phyloP scores from a whole-genome alignment of 1,139 yeast genomes.

The Kurtzmaniella quercitrusa region DNA sequence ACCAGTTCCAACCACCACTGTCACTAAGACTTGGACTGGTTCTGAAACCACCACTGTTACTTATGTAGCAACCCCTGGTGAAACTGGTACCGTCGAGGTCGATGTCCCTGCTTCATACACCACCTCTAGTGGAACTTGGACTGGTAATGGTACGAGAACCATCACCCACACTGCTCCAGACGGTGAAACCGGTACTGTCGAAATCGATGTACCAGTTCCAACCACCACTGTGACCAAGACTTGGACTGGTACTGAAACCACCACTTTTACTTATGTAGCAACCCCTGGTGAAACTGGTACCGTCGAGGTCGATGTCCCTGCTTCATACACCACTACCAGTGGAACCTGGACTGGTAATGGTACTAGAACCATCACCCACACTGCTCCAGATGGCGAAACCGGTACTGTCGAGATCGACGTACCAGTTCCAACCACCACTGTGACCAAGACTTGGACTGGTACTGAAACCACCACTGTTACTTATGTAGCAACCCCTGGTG shows the following conservation, averaged over 20 bases:
- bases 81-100: slow-evolving; percentile 5
- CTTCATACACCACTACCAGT: neutral
- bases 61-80: slow-evolving; percentile 10
- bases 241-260: slow-evolving; percentile 10
- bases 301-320: slow-evolving; percentile 1
- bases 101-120: slow-evolving; percentile 12
- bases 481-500: slow-evolving; percentile 9
- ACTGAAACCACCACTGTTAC: slow-evolving; percentile 10
- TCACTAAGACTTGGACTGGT: slow-evolving; percentile 4
- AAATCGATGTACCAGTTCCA: slow-evolving; percentile 13
- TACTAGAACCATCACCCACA: slow-evolving; percentile 4
- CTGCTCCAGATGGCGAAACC: neutral
- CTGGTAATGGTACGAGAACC: slow-evolving; percentile 7
- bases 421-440: slow-evolving; percentile 11
- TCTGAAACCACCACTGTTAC: neutral
- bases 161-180: slow-evolving; percentile 2
- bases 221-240: slow-evolving; percentile 12
- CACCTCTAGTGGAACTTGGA: slow-evolving; percentile 10
- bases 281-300: slow-evolving; percentile 1
- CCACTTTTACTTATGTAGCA: slow-evolving; percentile 8
- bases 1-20: slow-evolving; percentile 8
- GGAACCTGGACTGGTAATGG: slow-evolving; percentile 1
- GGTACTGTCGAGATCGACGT: slow-evolving; percentile 5
- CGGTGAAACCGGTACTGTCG: slow-evolving; percentile 14
- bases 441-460: slow-evolving; percentile 10